Evolutionary conservation across 2,329 filamentous ascomycete genomes (phyloP).

Genomic region (Pseudogymnoascus sp.): DNA sequence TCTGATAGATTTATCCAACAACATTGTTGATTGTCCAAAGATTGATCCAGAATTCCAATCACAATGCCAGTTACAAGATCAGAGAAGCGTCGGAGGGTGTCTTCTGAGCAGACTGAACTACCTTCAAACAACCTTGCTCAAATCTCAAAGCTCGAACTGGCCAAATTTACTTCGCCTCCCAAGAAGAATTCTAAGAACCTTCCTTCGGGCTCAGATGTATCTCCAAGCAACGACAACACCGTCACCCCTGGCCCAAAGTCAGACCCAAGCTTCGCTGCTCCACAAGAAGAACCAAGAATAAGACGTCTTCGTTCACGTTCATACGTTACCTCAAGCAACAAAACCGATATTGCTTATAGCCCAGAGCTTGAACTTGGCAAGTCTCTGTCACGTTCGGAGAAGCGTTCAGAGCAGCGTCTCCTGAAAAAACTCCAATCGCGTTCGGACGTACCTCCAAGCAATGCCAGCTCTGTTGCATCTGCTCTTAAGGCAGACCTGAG

Average conservation of each 20-base stretch:
- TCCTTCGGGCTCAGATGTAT: too few relatives aligned
- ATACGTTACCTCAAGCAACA: neutral
- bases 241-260: neutral
- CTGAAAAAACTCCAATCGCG: neutral
- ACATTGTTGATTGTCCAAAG: neutral
- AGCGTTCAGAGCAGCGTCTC: neutral
- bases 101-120: neutral
- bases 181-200: neutral
- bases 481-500: neutral
- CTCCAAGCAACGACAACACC: neutral
- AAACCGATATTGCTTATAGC: neutral
- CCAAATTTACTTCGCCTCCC: neutral
- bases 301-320: neutral
- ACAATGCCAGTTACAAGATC: conserved; percentile 4
- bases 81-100: neutral
- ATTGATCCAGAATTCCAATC: neutral
- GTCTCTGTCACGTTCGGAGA: neutral
- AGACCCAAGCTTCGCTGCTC: neutral
- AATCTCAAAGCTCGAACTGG: neutral
- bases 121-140: neutral
- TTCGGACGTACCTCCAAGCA: neutral
- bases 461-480: neutral
- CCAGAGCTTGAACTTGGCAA: neutral
- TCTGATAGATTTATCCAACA: neutral
- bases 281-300: neutral